Evolutionary conservation across 148 eudicot genomes (phyloP).

Genomic region (Silene latifolia): DNA sequence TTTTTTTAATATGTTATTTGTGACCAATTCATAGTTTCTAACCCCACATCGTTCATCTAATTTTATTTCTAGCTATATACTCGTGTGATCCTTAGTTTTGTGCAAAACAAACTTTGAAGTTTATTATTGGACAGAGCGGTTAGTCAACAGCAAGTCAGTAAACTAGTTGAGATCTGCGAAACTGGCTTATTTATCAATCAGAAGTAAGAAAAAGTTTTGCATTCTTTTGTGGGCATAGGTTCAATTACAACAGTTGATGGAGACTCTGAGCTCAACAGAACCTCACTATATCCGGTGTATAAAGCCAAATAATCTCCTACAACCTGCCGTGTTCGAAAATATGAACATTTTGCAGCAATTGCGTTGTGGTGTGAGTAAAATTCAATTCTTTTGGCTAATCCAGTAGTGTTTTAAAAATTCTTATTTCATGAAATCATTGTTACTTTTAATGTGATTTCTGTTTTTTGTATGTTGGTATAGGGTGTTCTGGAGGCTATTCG

Average conservation of each 20-base stretch:
- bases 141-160: background rate
- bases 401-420: background rate
- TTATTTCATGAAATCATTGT: background rate
- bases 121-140: background rate
- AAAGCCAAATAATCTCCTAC: slow-evolving; percentile 90
- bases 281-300: slow-evolving; percentile 97
- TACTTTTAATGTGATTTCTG: slow-evolving; percentile 5
- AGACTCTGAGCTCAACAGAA: slow-evolving; percentile 80
- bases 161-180: slow-evolving; percentile 2
- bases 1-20: background rate
- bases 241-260: slow-evolving; percentile 95
- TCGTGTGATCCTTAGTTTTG: background rate
- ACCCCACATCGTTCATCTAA: background rate
- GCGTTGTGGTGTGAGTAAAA: slow-evolving; percentile 95
- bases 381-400: slow-evolving; percentile 18
- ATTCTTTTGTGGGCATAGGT: slow-evolving; percentile 49
- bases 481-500: slow-evolving; percentile 99
- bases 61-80: background rate
- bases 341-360: slow-evolving; percentile 84
- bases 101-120: background rate
- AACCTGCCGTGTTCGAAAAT: slow-evolving; percentile 91
- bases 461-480: slow-evolving; percentile 37
- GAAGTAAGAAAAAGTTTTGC: slow-evolving; percentile 13
- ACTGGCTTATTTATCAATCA: slow-evolving; percentile 6
- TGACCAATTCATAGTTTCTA: background rate